These are phyloP conservation scores for Vishniacozyma victoriae DNA, from an alignment of 768 basidiomycete genomes.

Conservation along the genomic window DNA sequence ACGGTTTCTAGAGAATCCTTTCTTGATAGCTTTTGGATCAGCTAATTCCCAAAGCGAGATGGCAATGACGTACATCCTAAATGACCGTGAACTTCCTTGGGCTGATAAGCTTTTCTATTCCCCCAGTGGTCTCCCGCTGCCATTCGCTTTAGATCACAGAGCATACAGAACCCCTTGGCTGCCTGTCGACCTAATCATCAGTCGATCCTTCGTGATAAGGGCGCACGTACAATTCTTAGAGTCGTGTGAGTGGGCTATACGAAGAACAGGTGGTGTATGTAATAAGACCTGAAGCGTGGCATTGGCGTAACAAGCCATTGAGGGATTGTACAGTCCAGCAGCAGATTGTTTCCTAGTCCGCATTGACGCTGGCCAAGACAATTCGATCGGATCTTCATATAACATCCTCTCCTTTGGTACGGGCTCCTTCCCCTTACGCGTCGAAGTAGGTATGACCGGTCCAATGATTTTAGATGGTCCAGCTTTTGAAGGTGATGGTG, in stretches of 20 bases:
- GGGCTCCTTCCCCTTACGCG: constrained; percentile 1
- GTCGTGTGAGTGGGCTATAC: constrained; percentile 29
- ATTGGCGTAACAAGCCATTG: constrained; percentile 95
- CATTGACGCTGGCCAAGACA: constrained; percentile 20
- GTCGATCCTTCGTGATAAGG: background rate
- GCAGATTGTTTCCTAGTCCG: constrained; percentile 4
- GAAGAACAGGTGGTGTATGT: constrained; percentile 74
- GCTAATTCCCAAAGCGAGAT: constrained; percentile 2
- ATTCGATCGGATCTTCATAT: constrained; percentile 1
- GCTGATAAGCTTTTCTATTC: constrained; percentile 56
- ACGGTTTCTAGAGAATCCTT: constrained; percentile 79
- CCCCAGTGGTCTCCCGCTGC: constrained; percentile 52
- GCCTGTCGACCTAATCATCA: background rate
- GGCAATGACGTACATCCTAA: constrained; percentile 62
- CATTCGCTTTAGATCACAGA: constrained; percentile 58
- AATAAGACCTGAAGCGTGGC: constrained; percentile 87
- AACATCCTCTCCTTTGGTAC: background rate
- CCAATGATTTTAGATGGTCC: background rate
- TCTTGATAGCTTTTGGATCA: constrained; percentile 71
- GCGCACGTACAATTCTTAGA: constrained; percentile 56
- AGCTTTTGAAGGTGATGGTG: background rate
- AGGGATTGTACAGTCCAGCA: constrained; percentile 69
- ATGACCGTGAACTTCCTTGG: constrained; percentile 60
- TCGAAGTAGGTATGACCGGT: background rate
- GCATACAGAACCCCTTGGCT: constrained; percentile 21